Base-by-base conservation (phyloP, 768 basidiomycete species). In the Floccularia luteovirens region DNA sequence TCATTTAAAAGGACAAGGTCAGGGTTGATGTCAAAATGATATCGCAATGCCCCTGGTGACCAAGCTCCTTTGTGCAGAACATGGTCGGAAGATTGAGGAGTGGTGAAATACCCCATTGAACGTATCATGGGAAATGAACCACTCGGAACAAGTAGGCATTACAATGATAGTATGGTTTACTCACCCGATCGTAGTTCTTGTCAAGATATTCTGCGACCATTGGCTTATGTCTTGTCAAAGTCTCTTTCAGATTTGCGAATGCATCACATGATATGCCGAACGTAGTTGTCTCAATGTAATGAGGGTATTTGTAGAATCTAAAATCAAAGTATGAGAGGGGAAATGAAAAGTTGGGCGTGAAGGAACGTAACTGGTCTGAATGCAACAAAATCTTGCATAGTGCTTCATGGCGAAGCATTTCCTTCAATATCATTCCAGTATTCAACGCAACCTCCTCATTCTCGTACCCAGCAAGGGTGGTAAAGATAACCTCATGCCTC, bases 221-320 rank as follows among this genome's bases (percentile, higher is more conserved):
- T 4, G 90, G 77, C 58, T 98, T 99, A 61, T 99, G 96, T 47
- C 90, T 76, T 19, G 96, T 98, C 25, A 99, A 69, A 3, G 90
- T 93, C 64, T 98, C 96, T 72, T 97, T 98, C 59, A 98, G 74
- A 59, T 96, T 98, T 12, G 90, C 88, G 52, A 96, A 96, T 3
- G 94, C 94, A 58, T 98, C 96, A 49, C 93, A 97, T 0, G 94
- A 97, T 45, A 97, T 90, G 5, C 96, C 94, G 55, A 99, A 99
- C 14, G 93, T 96, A 3, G 93, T 94, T 21, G 86, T 83, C 66
- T 99, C 96, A 53, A 99, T 97, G 61, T 92, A 93, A 54, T 89
- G 80, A 14, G 93, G 90, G 63, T 92, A 99, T 45, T 79, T 84
- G 69, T 98, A 98, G 62, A 99, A 97, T 54, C 93, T 94, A 58